Percentiles rank a stretch among this genome's conserved stretches.
Conservation (phyloP, 2,329 filamentous ascomycete genomes). For the Fusarium camptoceras region DNA sequence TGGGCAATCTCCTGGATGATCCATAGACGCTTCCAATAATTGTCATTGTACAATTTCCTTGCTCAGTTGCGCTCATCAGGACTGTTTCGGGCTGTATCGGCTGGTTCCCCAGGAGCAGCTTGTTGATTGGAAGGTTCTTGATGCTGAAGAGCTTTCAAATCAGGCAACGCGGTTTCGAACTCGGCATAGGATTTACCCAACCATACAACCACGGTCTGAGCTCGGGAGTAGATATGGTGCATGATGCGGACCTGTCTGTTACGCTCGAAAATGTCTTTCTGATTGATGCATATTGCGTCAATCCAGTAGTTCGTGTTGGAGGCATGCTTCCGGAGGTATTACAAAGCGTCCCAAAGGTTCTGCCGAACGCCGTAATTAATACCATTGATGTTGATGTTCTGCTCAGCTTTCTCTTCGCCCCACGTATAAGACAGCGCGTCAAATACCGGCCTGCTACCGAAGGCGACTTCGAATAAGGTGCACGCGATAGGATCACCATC, state of each 20-base stretch:
- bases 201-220: background rate
- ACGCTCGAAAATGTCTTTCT: background rate
- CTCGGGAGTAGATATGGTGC: slow-evolving; percentile 2
- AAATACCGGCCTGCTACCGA: background rate
- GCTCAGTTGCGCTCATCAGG: background rate
- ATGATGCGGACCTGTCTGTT: background rate
- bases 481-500: background rate
- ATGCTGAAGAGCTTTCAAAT: background rate
- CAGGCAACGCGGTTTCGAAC: background rate
- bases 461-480: background rate
- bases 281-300: background rate
- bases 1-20: background rate
- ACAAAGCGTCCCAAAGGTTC: background rate
- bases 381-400: background rate
- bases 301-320: background rate
- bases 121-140: rapidly evolving
- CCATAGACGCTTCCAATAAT: background rate
- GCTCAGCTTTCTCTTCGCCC: background rate
- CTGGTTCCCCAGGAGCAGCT: rapidly evolving
- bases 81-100: rapidly evolving
- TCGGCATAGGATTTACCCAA: background rate
- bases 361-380: rapidly evolving
- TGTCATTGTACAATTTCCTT: background rate
- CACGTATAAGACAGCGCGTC: background rate
- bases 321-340: background rate